These are phyloP conservation scores for Fraxinus albicans DNA, from an alignment of 305 asterid species.

Conservation along the genomic window DNA sequence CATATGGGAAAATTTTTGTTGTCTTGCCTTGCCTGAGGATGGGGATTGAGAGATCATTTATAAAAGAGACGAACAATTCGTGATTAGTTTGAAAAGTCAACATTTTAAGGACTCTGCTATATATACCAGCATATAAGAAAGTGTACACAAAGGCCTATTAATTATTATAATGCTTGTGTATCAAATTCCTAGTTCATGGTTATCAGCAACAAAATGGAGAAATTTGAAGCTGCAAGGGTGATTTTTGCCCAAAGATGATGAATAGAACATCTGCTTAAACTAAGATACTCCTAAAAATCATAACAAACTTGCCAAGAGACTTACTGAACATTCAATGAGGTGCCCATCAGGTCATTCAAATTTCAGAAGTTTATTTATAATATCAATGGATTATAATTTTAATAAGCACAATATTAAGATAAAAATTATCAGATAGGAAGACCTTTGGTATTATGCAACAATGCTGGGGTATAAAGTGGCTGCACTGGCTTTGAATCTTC, in stretches of 20 bases:
- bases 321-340: background rate
- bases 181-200: background rate
- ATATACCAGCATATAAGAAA: background rate
- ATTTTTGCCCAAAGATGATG: background rate
- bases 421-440: slow-evolving; percentile 39
- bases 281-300: background rate
- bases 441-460: too few species aligned
- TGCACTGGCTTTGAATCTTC: too few species aligned
- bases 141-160: background rate
- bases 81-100: background rate
- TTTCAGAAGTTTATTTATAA: background rate
- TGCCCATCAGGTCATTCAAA: background rate
- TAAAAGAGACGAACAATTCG: background rate
- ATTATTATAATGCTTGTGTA: background rate
- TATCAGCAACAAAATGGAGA: background rate
- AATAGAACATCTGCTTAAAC: background rate
- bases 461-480: too few species aligned
- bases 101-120: background rate
- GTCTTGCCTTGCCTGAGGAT: background rate
- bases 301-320: background rate
- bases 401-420: background rate
- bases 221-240: background rate
- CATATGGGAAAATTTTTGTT: background rate
- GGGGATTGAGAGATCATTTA: slow-evolving; percentile 7
- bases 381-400: background rate